Conservation (phyloP, 2,329 filamentous ascomycete genomes). For the Gnomoniopsis sp. region DNA sequence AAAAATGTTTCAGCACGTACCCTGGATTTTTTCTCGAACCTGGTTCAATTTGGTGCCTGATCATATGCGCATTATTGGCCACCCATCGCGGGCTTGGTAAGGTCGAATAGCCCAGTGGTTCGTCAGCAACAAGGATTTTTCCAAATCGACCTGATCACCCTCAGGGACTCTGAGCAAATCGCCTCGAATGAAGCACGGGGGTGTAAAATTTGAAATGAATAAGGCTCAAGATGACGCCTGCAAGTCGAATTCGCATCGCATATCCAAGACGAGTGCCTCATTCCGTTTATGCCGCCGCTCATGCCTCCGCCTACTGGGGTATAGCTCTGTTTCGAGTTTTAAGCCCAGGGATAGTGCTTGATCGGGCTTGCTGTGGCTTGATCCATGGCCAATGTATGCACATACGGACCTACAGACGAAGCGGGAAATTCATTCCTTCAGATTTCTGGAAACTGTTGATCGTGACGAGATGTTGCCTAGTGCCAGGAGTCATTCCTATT, state of each 20-base stretch:
- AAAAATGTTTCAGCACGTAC: neutral
- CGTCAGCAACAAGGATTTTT: neutral
- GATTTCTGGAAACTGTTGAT: neutral
- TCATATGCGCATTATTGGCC: neutral
- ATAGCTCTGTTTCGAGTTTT: slow-evolving; percentile 4
- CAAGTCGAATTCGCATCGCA: neutral
- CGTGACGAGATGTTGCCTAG: neutral
- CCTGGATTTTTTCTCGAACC: neutral
- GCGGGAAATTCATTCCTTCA: neutral
- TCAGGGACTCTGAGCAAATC: neutral
- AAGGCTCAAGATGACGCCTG: neutral
- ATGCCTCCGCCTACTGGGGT: too few species aligned
- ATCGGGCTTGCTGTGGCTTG: neutral
- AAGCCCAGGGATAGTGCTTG: slow-evolving; percentile 1
- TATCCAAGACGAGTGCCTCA: neutral
- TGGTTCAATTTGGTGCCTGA: neutral
- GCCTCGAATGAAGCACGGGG: too few species aligned
- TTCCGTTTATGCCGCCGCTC: too few species aligned
- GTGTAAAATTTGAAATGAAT: neutral
- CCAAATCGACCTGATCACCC: neutral
- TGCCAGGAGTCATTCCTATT: neutral
- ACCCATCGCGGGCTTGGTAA: neutral
- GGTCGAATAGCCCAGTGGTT: neutral
- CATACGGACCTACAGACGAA: too few species aligned
- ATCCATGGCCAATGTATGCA: neutral